Evolutionary conservation across 2,329 filamentous ascomycete genomes (phyloP), one percentile per base, ranked within the genome.

Genomic region (Colletotrichum magnum): DNA sequence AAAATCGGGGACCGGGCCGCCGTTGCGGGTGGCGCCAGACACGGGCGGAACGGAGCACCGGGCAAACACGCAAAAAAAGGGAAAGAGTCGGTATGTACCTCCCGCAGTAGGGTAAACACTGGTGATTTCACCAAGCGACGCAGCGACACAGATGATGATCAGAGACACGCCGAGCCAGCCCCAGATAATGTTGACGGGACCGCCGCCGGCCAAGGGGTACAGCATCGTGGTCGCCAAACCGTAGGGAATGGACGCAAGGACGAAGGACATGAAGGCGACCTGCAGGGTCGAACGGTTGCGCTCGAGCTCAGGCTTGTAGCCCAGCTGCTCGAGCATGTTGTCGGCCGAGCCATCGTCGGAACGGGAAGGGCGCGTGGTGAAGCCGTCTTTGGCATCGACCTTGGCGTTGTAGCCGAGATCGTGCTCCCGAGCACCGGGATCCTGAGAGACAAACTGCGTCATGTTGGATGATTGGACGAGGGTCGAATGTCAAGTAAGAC

Each of bases 71-170:
- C 3, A 12, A 9, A 51, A 36, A 36, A 32, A 53, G 6, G 47
- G 48, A 13, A 6, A 64, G 13, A 71, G 60, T 53, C 50, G 21
- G 24, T 39, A 74, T 74, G 73, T 79, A 77, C 92, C 92, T 75
- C 92, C 92, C 58, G 90, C 90, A n/a, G 91, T 94, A 24, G 92
- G 92, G 75, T 92, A 94, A 47, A 93, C 89, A 73, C 89, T 92
- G 68, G 91, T 93, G 76, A 94, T 92, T 81, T 94, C 92, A 72
- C 90, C 90, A 36, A 94, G 85, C 21, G 90, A 93, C 3, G 87
- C 83, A 36, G 92, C 92, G 39, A 94, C 90, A 77, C 90, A 92
- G 73, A 92, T 79, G 74, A 93, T 91, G 78, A 93, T 92, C 67
- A 87, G 72, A n/a, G 89, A 92, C 43, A 93, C 90, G 50, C 82